Conservation (phyloP, 208 protist genomes). For the Acanthamoeba culbertsoni region DNA sequence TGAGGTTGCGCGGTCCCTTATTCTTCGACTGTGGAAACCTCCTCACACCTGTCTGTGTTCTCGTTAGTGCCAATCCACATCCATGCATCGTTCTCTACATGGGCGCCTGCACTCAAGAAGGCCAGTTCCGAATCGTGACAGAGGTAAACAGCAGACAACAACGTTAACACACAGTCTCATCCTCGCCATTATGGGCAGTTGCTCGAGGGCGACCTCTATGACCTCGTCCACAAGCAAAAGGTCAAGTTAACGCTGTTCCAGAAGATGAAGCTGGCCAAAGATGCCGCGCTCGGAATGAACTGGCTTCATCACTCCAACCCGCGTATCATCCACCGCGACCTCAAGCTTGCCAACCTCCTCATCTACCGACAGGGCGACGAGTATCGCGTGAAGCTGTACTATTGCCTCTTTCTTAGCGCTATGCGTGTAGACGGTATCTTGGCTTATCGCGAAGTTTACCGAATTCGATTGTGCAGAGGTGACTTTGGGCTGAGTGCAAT, state of each 20-base stretch:
- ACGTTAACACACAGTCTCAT: background rate
- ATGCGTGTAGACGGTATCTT: background rate
- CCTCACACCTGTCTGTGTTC: background rate
- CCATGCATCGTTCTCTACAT: conserved; percentile 74
- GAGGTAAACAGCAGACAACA: background rate
- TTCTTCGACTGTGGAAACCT: background rate
- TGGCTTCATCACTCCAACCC: conserved; percentile 74
- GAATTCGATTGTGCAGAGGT: background rate
- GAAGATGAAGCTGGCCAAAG: conserved; percentile 75
- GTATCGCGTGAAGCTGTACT: background rate
- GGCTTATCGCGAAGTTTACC: background rate
- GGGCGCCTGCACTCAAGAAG: conserved; percentile 71
- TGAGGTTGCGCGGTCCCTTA: background rate
- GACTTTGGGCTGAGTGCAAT: conserved; percentile 58
- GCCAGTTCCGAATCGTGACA: conserved; percentile 66
- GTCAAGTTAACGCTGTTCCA: conserved; percentile 63
- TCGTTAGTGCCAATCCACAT: conserved; percentile 61
- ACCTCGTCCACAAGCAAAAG: conserved; percentile 31
- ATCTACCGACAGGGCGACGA: conserved; percentile 18
- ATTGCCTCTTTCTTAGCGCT: background rate
- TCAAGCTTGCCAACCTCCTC: conserved; percentile 10
- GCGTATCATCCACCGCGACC: conserved; percentile 70
- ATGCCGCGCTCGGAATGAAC: conserved; percentile 76
- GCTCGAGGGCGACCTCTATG: conserved; percentile 38
- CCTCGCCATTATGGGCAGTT: background rate